These are phyloP conservation scores for Craspedostauros australis DNA, from an alignment of 108 stramenopile species.

Conservation along the genomic window DNA sequence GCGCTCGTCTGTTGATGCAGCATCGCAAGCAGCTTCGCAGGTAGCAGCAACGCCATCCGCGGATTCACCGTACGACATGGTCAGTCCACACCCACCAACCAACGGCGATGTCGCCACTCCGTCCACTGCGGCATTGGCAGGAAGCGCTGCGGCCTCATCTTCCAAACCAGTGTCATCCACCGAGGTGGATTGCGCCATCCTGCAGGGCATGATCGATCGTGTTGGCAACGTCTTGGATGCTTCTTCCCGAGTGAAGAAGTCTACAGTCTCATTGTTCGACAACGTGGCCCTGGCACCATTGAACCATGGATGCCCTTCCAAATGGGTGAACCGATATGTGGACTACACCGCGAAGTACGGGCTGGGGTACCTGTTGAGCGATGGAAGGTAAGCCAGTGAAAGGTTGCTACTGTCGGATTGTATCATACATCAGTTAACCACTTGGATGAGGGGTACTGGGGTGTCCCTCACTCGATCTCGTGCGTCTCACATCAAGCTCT, in stretches of 20 bases:
- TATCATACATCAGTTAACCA: not conserved
- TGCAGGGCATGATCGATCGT: constrained; percentile 32
- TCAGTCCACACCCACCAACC: no score
- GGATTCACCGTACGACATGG: no score
- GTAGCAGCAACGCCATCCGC: no score
- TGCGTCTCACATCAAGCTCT: not conserved
- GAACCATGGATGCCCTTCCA: constrained; percentile 42
- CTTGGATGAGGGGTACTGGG: no score
- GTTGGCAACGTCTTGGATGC: constrained; percentile 33
- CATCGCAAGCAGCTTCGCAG: no score
- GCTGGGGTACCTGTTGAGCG: constrained; percentile 90
- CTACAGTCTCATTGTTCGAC: constrained; percentile 29
- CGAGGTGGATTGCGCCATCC: constrained; percentile 15
- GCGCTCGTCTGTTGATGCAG: no score
- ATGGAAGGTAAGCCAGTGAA: constrained; percentile 66
- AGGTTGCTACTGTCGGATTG: not conserved
- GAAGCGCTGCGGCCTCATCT: no score
- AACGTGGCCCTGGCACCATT: constrained; percentile 24
- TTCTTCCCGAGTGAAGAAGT: constrained; percentile 19
- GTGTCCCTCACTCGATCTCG: not conserved
- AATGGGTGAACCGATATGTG: constrained; percentile 94
- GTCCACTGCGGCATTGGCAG: no score
- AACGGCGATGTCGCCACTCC: no score
- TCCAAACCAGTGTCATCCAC: no score
- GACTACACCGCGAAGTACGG: constrained; percentile 99